A percentile compares a stretch with the other conserved stretches of the same genome.
These are phyloP conservation scores for Skeletonema potamos DNA, from an alignment of 108 stramenopile species.

Conservation along the genomic window DNA sequence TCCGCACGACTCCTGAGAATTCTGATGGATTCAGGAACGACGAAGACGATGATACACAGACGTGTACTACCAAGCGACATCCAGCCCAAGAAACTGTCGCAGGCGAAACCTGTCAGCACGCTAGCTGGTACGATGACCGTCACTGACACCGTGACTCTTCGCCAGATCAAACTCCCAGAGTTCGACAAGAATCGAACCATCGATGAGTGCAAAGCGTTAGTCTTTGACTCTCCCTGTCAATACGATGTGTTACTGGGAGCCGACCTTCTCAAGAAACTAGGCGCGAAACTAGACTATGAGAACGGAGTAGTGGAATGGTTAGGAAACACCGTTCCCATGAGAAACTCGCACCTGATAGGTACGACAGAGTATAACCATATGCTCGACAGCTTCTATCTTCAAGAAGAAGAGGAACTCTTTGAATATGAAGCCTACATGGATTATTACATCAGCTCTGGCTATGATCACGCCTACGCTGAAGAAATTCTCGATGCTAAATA, in stretches of 20 bases:
- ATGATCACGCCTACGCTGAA: background rate
- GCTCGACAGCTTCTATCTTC: background rate
- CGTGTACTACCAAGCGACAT: background rate
- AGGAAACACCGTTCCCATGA: slow-evolving; percentile 13
- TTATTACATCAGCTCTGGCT: background rate
- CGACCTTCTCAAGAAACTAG: slow-evolving; percentile 29
- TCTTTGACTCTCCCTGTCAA: slow-evolving; percentile 6
- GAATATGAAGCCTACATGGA: background rate
- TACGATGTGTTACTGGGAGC: slow-evolving; percentile 45
- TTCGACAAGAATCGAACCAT: slow-evolving; percentile 17
- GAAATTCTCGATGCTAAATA: slow-evolving; percentile 47
- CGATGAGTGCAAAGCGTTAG: background rate
- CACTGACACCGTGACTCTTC: background rate
- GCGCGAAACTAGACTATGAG: background rate
- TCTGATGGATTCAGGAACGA: background rate
- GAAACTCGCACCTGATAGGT: background rate
- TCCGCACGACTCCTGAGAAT: background rate
- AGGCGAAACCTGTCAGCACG: background rate
- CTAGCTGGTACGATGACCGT: background rate
- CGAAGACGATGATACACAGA: background rate
- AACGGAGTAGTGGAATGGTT: slow-evolving; percentile 1
- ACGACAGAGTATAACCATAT: background rate
- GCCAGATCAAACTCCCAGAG: slow-evolving; percentile 24
- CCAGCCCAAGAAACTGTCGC: background rate
- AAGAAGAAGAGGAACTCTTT: background rate